Evolutionary conservation across 345 rosid species (phyloP).

Genomic region (Pugionium cornutum): DNA sequence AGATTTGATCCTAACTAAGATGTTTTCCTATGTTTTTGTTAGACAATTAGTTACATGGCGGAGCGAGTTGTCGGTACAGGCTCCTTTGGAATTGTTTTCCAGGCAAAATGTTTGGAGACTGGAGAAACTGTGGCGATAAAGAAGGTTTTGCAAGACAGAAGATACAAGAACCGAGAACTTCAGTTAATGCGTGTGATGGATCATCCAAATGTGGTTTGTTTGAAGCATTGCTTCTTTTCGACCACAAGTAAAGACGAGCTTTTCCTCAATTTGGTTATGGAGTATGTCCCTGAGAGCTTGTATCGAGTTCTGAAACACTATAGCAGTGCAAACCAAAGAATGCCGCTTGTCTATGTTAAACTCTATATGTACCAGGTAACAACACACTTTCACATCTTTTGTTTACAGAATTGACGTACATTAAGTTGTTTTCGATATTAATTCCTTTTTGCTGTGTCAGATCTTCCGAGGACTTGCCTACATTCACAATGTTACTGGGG

Average conservation of each 20-base stretch:
- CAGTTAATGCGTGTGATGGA: constrained; percentile 83
- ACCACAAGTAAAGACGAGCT: constrained; percentile 81
- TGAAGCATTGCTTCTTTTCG: constrained; percentile 92
- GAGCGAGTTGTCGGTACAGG: constrained; percentile 90
- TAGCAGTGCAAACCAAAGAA: constrained; percentile 69
- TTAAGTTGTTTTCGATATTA: not conserved
- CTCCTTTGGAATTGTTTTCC: constrained; percentile 84
- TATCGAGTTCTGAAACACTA: constrained; percentile 81
- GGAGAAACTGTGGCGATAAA: constrained; percentile 89
- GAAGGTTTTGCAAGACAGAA: constrained; percentile 77
- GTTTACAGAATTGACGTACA: not conserved
- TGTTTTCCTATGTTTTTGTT: constrained; percentile 11
- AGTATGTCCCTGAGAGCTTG: constrained; percentile 89
- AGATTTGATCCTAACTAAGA: not conserved
- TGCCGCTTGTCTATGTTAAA: constrained; percentile 85
- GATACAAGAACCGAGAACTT: constrained; percentile 87
- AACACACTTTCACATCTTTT: not conserved
- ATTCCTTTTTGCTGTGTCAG: constrained; percentile 43
- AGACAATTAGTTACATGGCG: constrained; percentile 94
- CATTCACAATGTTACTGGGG: constrained; percentile 75
- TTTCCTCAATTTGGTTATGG: constrained; percentile 88
- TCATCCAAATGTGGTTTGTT: constrained; percentile 79
- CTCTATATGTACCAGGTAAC: constrained; percentile 83
- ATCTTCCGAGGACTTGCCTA: constrained; percentile 85
- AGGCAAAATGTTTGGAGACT: constrained; percentile 87